Base-by-base conservation (phyloP, 2,329 filamentous ascomycete species). In the Hymenotorrendiella dingleyae region DNA sequence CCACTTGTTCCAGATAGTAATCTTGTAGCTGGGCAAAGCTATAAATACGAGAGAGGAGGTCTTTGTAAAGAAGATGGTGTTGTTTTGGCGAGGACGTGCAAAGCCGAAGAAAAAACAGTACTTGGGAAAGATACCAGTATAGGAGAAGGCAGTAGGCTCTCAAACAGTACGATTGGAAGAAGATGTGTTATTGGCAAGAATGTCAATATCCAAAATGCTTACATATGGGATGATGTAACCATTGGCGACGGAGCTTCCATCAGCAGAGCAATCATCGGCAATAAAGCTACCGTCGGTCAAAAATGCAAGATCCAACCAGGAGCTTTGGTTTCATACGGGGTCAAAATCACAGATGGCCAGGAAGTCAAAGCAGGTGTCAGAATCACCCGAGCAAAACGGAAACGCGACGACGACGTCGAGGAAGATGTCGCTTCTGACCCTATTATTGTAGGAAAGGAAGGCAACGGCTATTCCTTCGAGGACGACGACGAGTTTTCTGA, bases 1-100 rank as follows among this genome's bases (percentile, higher is more conserved):
- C 91, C 93, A 1, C 74, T 96, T 30, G 84, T 87, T 43, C 91
- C 91, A 2, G 90, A 96, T 60, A 90, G 82, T 60, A 96, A 97
- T 58, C 67, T 96, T 17, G 68, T 93, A 2, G 76, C 78, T 1
- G 83, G 79, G 30, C 86, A 95, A 54, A 80, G 79, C 1, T 96
- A 93, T 63, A 77, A 79, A 50, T 72, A 83, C 42, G 73, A 78
- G 45, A 80, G 79, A 46, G 77, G 84, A 21, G 80, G 80, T 27
- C 73, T 88, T 16, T 90, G 89, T 58, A 79, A 86, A 50, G 90
- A 96, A 64, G 77, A 84, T 43, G 81, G 82, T 10, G 87, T 94
- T 2, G 76, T 80, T 23, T 66, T 94, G 19, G 82, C 84, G 10
- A 74, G 82, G 38, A 83, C 83, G n/a, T 83, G 83, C 49, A 71